A percentile compares a stretch with the other conserved stretches of the same genome.
phyloP scores from a whole-genome alignment of 2,329 filamentous ascomycete species.

The Curvularia sp. region DNA sequence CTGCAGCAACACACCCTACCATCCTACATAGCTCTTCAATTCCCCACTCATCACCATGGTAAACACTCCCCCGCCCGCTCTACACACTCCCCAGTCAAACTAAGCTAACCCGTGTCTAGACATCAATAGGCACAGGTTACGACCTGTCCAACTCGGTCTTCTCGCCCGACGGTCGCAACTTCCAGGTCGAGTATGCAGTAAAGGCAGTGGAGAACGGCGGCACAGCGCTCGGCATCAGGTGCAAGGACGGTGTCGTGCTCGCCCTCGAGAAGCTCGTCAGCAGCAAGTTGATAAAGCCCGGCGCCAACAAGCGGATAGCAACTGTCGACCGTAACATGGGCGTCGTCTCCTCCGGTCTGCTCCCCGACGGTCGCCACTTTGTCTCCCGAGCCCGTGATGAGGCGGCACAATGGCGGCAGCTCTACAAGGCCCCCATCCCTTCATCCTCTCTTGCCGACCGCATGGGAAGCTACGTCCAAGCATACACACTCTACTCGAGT shows the following conservation, averaged over 20 bases:
- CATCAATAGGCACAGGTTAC: conserved; percentile 99
- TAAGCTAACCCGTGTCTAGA: conserved; percentile 63
- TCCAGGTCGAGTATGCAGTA: conserved; percentile 95
- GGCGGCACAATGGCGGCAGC: conserved; percentile 85
- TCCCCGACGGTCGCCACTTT: conserved; percentile 95
- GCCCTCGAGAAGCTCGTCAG: conserved; percentile 96
- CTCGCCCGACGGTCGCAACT: conserved; percentile 98
- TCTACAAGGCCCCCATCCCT: conserved; percentile 94
- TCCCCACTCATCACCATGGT: conserved; percentile 41
- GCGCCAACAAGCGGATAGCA: conserved; percentile 96
- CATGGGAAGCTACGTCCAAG: conserved; percentile 95
- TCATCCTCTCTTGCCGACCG: conserved; percentile 86
- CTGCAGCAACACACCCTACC: not conserved
- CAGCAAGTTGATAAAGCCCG: conserved; percentile 93
- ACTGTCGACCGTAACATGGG: conserved; percentile 93
- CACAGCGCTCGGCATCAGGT: conserved; percentile 93
- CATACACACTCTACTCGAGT: conserved; percentile 95
- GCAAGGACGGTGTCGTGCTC: conserved; percentile 95
- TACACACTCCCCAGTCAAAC: not conserved
- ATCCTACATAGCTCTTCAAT: conserved; percentile 6
- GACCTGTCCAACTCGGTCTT: conserved; percentile 99
- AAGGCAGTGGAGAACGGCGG: conserved; percentile 99
- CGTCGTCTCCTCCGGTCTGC: conserved; percentile 89
- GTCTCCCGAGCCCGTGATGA: conserved; percentile 94
- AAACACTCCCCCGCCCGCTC: conserved; percentile 17